Evolutionary conservation across 2,329 filamentous ascomycete species (phyloP).

Genomic region (Fusarium nelsonii): DNA sequence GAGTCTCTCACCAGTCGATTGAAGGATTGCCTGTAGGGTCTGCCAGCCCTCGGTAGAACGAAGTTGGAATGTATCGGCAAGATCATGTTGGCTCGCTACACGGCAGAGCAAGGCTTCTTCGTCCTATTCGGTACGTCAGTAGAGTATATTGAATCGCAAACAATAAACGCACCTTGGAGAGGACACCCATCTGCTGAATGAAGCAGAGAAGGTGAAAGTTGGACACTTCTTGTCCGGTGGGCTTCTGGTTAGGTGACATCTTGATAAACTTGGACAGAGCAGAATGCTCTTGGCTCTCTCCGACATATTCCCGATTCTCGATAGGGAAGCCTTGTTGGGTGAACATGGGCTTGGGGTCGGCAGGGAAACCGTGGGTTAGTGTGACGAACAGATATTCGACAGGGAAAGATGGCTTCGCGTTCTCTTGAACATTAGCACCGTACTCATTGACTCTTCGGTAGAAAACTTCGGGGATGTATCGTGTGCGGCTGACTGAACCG

Average conservation of each 20-base stretch:
- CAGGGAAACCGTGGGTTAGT: slow-evolving; percentile 95
- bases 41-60: slow-evolving; percentile 92
- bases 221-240: slow-evolving; percentile 76
- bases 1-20: slow-evolving; percentile 97
- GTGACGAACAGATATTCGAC: slow-evolving; percentile 97
- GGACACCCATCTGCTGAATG: slow-evolving; percentile 81
- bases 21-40: slow-evolving; percentile 90
- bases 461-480: slow-evolving; percentile 98
- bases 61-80: slow-evolving; percentile 84
- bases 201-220: slow-evolving; percentile 97
- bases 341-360: slow-evolving; percentile 81
- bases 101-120: slow-evolving; percentile 89
- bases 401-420: slow-evolving; percentile 94
- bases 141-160: too few species aligned
- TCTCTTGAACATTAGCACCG: slow-evolving; percentile 94
- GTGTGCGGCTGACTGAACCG: slow-evolving; percentile 72
- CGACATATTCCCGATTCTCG: slow-evolving; percentile 89
- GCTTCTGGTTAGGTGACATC: slow-evolving; percentile 68
- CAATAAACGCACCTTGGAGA: slow-evolving; percentile 78
- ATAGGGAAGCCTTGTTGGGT: slow-evolving; percentile 82
- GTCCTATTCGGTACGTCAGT: too few species aligned
- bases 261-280: slow-evolving; percentile 77
- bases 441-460: slow-evolving; percentile 97
- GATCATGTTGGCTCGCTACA: slow-evolving; percentile 84
- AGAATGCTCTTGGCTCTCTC: slow-evolving; percentile 84